A percentile compares a stretch with the other conserved stretches of the same genome.
These are phyloP conservation scores for Penicillium crystallinum DNA, from an alignment of 495 filamentous ascomycete species.

Conservation along the genomic window DNA sequence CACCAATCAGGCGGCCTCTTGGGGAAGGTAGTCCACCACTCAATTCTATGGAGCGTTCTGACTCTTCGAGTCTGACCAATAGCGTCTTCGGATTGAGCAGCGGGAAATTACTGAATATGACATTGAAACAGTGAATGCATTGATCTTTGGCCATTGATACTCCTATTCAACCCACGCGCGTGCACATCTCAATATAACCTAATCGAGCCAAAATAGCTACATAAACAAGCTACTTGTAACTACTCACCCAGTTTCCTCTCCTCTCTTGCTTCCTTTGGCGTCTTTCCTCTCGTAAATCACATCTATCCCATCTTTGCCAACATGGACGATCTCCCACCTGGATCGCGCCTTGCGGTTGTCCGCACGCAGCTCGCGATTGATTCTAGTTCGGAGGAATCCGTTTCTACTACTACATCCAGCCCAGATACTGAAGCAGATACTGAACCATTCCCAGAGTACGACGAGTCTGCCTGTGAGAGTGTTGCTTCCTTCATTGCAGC, in stretches of 20 bases:
- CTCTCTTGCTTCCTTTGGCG: neutral
- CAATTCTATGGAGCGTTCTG: constrained; percentile 25
- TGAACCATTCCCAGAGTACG: constrained; percentile 35
- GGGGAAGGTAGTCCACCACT: constrained; percentile 39
- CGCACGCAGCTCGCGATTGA: constrained; percentile 12
- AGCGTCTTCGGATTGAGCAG: constrained; percentile 27
- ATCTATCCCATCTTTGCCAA: neutral
- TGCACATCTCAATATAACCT: neutral
- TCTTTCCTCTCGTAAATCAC: neutral
- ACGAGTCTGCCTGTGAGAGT: constrained; percentile 11
- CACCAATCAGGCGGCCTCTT: constrained; percentile 21
- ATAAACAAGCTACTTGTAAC: neutral
- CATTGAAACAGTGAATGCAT: constrained; percentile 6
- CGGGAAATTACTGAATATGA: constrained; percentile 26
- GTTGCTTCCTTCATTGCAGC: constrained; percentile 6
- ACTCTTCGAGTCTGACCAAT: constrained; percentile 1
- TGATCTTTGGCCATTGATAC: neutral
- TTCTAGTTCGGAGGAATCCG: constrained; percentile 5
- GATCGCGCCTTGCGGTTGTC: constrained; percentile 3
- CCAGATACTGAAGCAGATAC: constrained; percentile 20
- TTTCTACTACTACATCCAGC: neutral
- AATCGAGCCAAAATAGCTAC: neutral
- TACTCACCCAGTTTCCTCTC: neutral
- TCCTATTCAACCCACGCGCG: neutral
- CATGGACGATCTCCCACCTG: neutral